Percentiles rank a stretch among this genome's conserved stretches.
Evolutionary conservation across 2,329 filamentous ascomycete species (phyloP).

Genomic region (Scortechinia acanthostroma): DNA sequence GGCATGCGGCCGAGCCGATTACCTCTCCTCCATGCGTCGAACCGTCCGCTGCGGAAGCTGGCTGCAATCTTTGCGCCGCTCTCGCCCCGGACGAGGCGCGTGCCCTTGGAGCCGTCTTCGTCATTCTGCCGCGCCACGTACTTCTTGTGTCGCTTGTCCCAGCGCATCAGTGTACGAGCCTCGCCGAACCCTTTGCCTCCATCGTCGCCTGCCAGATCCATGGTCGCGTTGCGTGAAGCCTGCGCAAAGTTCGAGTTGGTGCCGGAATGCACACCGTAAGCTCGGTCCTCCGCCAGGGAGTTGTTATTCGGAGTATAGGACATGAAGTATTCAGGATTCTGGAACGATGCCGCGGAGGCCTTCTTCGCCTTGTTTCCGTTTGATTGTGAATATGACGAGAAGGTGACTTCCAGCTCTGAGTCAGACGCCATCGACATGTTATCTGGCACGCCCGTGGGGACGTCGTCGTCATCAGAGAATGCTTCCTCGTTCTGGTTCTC

Average conservation of each 20-base stretch:
- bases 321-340: slow-evolving; percentile 91
- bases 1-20: slow-evolving; percentile 76
- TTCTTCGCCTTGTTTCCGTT: slow-evolving; percentile 34
- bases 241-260: slow-evolving; percentile 73
- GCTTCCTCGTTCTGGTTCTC: slow-evolving; percentile 17
- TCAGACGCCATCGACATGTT: slow-evolving; percentile 54
- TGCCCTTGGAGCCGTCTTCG: slow-evolving; percentile 75
- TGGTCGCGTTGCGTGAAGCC: slow-evolving; percentile 77
- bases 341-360: slow-evolving; percentile 54
- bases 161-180: slow-evolving; percentile 72
- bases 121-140: slow-evolving; percentile 90
- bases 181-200: slow-evolving; percentile 72
- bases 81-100: slow-evolving; percentile 12
- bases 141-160: slow-evolving; percentile 95
- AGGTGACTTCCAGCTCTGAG: slow-evolving; percentile 61
- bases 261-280: slow-evolving; percentile 85
- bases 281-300: slow-evolving; percentile 81
- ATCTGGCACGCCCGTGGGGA: slow-evolving; percentile 24
- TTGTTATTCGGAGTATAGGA: slow-evolving; percentile 78
- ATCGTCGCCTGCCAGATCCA: slow-evolving; percentile 91
- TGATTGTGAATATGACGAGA: slow-evolving; percentile 31
- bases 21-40: slow-evolving; percentile 83
- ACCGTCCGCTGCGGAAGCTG: slow-evolving; percentile 84
- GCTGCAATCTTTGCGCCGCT: slow-evolving; percentile 81
- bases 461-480: slow-evolving; percentile 27